Conservation (phyloP, 257 asterid genomes). For the Solanum arcanum region DNA sequence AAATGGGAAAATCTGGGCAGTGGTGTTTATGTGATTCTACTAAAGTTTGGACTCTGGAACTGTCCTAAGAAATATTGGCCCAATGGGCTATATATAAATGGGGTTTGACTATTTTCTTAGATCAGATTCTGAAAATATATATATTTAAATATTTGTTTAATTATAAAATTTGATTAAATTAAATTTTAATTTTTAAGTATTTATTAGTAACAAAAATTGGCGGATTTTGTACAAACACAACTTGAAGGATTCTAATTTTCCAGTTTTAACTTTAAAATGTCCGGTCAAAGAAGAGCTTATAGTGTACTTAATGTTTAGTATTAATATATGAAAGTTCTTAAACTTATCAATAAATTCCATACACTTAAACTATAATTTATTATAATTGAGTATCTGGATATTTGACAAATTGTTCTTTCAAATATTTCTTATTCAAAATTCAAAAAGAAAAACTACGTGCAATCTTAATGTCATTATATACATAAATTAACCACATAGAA, state of each 20-base stretch:
- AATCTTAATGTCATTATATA: background rate
- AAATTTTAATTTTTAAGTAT: background rate
- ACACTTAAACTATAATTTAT: background rate
- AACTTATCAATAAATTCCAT: background rate
- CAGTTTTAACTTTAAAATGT: background rate
- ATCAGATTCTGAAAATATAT: background rate
- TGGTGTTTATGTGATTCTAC: background rate
- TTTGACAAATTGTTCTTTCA: background rate
- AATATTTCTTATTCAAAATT: background rate
- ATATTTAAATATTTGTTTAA: background rate
- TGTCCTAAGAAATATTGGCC: background rate
- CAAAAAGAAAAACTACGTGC: no score
- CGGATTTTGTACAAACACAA: background rate
- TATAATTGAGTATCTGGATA: background rate
- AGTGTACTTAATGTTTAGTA: background rate
- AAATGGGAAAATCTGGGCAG: background rate
- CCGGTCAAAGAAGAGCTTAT: background rate
- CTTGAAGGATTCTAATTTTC: background rate
- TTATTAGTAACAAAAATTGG: background rate
- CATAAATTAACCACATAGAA: background rate
- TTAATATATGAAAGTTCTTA: background rate
- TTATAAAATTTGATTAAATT: background rate
- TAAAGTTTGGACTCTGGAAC: background rate
- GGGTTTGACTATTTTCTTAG: background rate
- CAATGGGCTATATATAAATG: background rate